Evolutionary conservation across 768 basidiomycete species (phyloP).

Genomic region (Leucocoprinus leucothites): DNA sequence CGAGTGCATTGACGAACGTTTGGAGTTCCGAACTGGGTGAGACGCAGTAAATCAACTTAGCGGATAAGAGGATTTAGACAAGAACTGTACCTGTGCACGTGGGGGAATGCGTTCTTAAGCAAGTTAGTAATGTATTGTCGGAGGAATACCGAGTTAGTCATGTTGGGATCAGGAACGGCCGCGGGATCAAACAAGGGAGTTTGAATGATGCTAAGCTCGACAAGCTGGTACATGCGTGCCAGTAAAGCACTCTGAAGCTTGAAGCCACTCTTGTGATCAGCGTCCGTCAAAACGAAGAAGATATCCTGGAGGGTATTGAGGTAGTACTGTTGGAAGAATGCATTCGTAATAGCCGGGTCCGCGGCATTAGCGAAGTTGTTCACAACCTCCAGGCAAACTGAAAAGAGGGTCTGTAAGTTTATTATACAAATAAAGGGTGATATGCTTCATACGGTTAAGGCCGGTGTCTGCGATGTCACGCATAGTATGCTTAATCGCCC

Average conservation of each 20-base stretch:
- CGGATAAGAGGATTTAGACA: slow-evolving; percentile 14
- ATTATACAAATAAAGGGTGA: not conserved
- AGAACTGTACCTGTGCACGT: slow-evolving; percentile 73
- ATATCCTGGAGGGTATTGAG: slow-evolving; percentile 92
- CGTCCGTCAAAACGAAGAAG: slow-evolving; percentile 95
- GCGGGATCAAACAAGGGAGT: slow-evolving; percentile 84
- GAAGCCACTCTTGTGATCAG: slow-evolving; percentile 99
- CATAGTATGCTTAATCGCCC: slow-evolving; percentile 99
- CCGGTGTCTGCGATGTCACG: slow-evolving; percentile 95
- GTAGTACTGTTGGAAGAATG: slow-evolving; percentile 97
- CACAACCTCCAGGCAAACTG: slow-evolving; percentile 90
- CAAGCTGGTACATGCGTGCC: slow-evolving; percentile 89
- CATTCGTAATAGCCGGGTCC: slow-evolving; percentile 75
- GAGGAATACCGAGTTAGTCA: slow-evolving; percentile 78
- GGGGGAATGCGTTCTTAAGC: slow-evolving; percentile 86
- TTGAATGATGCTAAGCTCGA: slow-evolving; percentile 72
- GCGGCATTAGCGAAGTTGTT: slow-evolving; percentile 86
- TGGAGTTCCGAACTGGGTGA: slow-evolving; percentile 61
- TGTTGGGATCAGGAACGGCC: slow-evolving; percentile 62
- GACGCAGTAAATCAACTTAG: slow-evolving; percentile 4
- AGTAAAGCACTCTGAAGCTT: slow-evolving; percentile 93
- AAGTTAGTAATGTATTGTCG: slow-evolving; percentile 85
- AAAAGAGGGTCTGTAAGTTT: slow-evolving; percentile 8
- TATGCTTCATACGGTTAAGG: slow-evolving; percentile 55
- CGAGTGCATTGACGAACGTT: slow-evolving; percentile 63